Evolutionary conservation across 495 filamentous ascomycete species (phyloP).

Genomic region (Halenospora varia): DNA sequence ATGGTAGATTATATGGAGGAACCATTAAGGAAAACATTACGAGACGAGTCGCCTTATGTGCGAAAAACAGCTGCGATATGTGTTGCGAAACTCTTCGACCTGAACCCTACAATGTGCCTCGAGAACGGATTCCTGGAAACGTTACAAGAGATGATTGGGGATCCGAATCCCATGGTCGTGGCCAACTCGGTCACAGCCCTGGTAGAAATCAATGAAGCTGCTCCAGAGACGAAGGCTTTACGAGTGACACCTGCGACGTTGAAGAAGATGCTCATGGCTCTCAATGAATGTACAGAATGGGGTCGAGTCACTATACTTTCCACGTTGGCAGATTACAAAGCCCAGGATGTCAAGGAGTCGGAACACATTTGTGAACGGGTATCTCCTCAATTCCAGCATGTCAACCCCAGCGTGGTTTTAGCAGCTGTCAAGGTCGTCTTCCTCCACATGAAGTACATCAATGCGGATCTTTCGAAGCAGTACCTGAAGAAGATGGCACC

Average conservation of each 20-base stretch:
- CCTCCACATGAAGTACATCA: constrained; percentile 87
- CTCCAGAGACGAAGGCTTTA: constrained; percentile 85
- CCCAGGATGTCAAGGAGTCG: constrained; percentile 85
- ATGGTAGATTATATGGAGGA: constrained; percentile 99
- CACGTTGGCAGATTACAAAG: constrained; percentile 83
- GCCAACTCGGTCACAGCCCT: constrained; percentile 91
- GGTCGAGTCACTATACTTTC: constrained; percentile 92
- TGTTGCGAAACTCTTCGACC: constrained; percentile 98
- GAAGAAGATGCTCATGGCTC: constrained; percentile 92
- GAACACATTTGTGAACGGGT: constrained; percentile 98
- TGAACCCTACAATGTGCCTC: constrained; percentile 83
- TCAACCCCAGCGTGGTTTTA: constrained; percentile 93
- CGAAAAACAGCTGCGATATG: constrained; percentile 96
- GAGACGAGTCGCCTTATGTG: constrained; percentile 90
- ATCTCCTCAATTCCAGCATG: constrained; percentile 95
- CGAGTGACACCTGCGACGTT: constrained; percentile 74
- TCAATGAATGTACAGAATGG: constrained; percentile 99
- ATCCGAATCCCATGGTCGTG: constrained; percentile 96
- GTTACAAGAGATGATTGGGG: constrained; percentile 82
- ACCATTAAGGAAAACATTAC: constrained; percentile 89
- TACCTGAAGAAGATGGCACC: constrained; percentile 98
- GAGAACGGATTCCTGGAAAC: constrained; percentile 89
- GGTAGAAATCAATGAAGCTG: constrained; percentile 83
- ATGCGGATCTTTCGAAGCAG: constrained; percentile 67
- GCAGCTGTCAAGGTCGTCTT: constrained; percentile 98